Evolutionary conservation across 2,329 filamentous ascomycete genomes (phyloP), one percentile per base, ranked within the genome.

Genomic region (Meredithiella fracta): DNA sequence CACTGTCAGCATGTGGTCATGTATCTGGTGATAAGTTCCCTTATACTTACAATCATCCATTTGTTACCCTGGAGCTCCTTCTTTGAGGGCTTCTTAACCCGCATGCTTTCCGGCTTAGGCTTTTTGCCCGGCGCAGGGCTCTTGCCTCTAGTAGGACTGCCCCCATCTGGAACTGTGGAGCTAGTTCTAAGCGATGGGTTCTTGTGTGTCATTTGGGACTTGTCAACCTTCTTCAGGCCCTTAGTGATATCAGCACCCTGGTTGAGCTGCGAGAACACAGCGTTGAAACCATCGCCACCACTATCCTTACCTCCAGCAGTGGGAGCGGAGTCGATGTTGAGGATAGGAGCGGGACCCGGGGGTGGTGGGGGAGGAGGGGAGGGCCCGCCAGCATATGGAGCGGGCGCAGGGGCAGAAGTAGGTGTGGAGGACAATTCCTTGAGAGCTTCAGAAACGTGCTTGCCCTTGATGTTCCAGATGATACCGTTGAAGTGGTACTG

Each of bases 121-220:
- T 89, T 90, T 70, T 88, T 91, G 62, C 82, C 85, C 1, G 92
- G 92, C 17, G 86, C 85, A 1, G 89, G 90, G 61, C 86, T 94
- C 76, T 92, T 94, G 57, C 78, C 81, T 51, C 86, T 78, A 5
- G 75, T 74, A 11, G 70, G 67, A 42, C 73, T 72, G 59, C 74
- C n/a, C n/a, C n/a, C 75, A 22, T 76, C 78, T 26, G 85, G 75
- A 2, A 91, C 86, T 1, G 79, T 77, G 11, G 86, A 85, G 59
- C 74, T 74, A 23, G 86, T 78, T 60, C 92, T 83, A 58, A 98
- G 74, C 8, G 82, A 80, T 14, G 92, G 92, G 70, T 98, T 98
- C 74, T 97, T 97, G 72, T 98, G 92, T 59, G 92, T 98, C 91
- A 96, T 96, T 68, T 97, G 77, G 55, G 86, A 92, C 66, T 83